These are phyloP conservation scores for Pezicula radicicola DNA, from an alignment of 2,329 filamentous ascomycete species.

Conservation along the genomic window DNA sequence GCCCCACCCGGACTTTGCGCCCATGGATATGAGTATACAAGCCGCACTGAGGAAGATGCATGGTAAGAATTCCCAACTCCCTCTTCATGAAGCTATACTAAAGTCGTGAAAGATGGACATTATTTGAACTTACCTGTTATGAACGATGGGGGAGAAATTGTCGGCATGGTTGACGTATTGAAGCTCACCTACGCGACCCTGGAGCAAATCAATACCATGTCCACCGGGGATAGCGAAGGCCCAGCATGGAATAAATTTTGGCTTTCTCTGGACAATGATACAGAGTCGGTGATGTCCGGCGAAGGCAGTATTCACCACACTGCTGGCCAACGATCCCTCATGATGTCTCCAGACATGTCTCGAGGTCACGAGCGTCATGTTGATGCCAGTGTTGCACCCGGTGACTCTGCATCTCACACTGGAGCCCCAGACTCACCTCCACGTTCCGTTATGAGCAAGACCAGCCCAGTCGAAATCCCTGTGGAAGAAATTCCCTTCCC, in stretches of 20 bases:
- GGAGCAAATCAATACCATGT: constrained; percentile 97
- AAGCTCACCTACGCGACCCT: constrained; percentile 97
- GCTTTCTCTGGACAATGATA: constrained; percentile 85
- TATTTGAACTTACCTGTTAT: no score
- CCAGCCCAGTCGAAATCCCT: constrained; percentile 48
- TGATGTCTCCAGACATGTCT: constrained; percentile 76
- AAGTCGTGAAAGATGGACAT: not conserved
- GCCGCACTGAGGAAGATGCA: constrained; percentile 99
- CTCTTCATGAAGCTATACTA: constrained; percentile 13
- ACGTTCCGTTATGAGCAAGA: constrained; percentile 51
- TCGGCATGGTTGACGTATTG: constrained; percentile 98
- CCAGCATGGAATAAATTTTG: constrained; percentile 99
- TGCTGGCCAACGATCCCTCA: constrained; percentile 60
- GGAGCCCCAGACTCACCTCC: constrained; percentile 73
- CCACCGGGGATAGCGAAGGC: constrained; percentile 81
- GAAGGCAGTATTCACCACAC: constrained; percentile 74
- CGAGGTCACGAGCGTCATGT: constrained; percentile 62
- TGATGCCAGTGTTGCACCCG: constrained; percentile 80
- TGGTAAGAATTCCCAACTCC: constrained; percentile 54
- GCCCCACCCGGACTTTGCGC: constrained; percentile 96
- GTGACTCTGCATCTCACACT: constrained; percentile 91
- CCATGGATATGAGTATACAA: constrained; percentile 98
- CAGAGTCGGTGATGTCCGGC: constrained; percentile 93
- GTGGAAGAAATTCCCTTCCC: constrained; percentile 78
- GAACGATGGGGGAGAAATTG: constrained; percentile 95